Percentiles rank a stretch among this genome's conserved stretches.
These are phyloP conservation scores for Neospermospora avenae DNA, from an alignment of 2,329 filamentous ascomycete genomes.

Conservation along the genomic window DNA sequence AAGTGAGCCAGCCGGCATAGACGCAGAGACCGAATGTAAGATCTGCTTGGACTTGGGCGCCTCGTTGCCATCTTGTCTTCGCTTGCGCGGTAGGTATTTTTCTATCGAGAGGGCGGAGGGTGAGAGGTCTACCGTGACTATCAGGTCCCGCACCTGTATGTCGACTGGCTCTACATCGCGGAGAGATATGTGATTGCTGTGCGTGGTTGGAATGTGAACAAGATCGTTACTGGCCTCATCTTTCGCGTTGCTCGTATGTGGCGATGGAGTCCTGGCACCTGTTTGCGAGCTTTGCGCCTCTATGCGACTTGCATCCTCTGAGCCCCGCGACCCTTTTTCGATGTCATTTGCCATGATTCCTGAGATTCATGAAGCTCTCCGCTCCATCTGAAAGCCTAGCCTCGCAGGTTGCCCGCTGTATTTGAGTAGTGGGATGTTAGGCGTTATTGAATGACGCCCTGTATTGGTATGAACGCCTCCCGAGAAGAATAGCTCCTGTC, in stretches of 20 bases:
- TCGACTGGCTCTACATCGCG: slow-evolving; percentile 53
- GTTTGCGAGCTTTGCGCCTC: not conserved
- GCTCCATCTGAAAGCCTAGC: not conserved
- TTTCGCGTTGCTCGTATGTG: not conserved
- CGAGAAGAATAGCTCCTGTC: not conserved
- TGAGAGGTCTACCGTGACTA: slow-evolving; percentile 56
- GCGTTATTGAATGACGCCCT: not conserved
- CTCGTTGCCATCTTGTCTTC: slow-evolving; percentile 34
- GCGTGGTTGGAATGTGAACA: slow-evolving; percentile 14
- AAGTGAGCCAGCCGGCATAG: slow-evolving; percentile 62
- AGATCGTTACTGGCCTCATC: not conserved
- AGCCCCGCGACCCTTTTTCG: not conserved
- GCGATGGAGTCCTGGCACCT: not conserved
- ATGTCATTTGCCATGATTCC: not conserved
- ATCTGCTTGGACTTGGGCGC: slow-evolving; percentile 47
- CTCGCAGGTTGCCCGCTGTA: not conserved
- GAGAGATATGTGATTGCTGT: slow-evolving; percentile 33
- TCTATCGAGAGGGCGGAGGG: slow-evolving; percentile 48
- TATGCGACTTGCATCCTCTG: not conserved
- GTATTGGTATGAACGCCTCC: not conserved
- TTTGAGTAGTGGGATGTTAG: not conserved
- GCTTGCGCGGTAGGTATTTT: slow-evolving; percentile 35
- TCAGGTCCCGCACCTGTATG: slow-evolving; percentile 51
- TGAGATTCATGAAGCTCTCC: not conserved
- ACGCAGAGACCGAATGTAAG: slow-evolving; percentile 60